phyloP scores from a whole-genome alignment of 495 filamentous ascomycete species.

The Penicillium flavigenum region DNA sequence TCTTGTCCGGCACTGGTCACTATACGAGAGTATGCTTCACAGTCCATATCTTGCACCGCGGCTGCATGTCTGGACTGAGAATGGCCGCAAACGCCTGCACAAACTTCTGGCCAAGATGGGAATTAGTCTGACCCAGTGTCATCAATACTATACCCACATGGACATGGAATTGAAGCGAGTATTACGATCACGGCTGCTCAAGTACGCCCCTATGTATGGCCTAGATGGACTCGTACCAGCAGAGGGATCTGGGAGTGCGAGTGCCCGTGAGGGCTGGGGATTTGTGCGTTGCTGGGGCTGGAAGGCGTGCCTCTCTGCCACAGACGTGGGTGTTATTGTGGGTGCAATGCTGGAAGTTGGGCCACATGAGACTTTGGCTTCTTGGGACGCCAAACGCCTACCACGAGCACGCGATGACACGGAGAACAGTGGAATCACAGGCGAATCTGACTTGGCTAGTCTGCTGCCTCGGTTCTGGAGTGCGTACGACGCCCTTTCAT shows the following conservation, averaged over 20 bases:
- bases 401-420: constrained; percentile 41
- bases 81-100: constrained; percentile 84
- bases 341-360: constrained; percentile 92
- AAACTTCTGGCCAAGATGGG: constrained; percentile 98
- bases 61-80: constrained; percentile 92
- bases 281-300: constrained; percentile 98
- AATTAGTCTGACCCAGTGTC: constrained; percentile 87
- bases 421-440: constrained; percentile 16
- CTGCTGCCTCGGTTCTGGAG: constrained; percentile 75
- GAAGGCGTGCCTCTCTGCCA: constrained; percentile 89
- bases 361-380: constrained; percentile 34
- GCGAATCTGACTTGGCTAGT: constrained; percentile 39
- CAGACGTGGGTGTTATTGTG: constrained; percentile 86
- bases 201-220: constrained; percentile 86
- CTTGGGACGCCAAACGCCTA: constrained; percentile 40
- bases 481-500: constrained; percentile 80
- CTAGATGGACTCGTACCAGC: constrained; percentile 86
- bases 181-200: constrained; percentile 78
- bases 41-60: constrained; percentile 91
- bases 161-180: constrained; percentile 94
- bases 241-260: constrained; percentile 50
- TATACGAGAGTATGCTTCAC: constrained; percentile 98
- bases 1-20: constrained; percentile 90
- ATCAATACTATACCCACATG: constrained; percentile 96
- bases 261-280: constrained; percentile 80